Evolutionary conservation across 345 rosid species (phyloP), one percentile per base, ranked within the genome.

Genomic region (Conringia planisiliqua): DNA sequence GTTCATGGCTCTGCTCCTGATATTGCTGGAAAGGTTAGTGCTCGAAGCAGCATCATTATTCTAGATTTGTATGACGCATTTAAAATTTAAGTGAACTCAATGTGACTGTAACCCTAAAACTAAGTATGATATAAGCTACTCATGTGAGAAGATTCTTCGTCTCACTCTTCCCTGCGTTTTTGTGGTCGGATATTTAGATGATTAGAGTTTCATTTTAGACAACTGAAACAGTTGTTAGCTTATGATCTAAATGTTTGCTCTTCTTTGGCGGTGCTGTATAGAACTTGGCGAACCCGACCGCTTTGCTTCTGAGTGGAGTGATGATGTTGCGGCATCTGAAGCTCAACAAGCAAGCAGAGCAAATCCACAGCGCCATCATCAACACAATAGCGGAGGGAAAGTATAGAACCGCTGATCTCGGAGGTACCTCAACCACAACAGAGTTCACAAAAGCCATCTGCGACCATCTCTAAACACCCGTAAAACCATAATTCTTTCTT

Each of bases 1-100:
- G 99, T 95, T 6, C 99, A 95, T 72, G 98, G 98, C 61, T 95
- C 99, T 66, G 99, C 98, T 40, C 99, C 99, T 71, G 98, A 95
- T 81, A 95, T 95, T 72, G 96, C 99, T 17, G 98, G 99, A 73
- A 95, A 90, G 87, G 97, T 95, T 82, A 72, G 89, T 77, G 75
- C 72, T 71, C 17, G 5, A 71, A 29, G 8, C 71, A 20, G 13
- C 70, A 51, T 51, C 17, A 13, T 38, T 38, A 13, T 38, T 38
- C 36, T 24, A 48, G 30, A 16, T 56, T 39, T 40, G 43, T 50
- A 1, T 39, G 39, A 36, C 9, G 50, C 76, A 62, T 71, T 26
- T 38, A 4, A 17, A 16, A 48, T 18, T 6, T 20, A 51, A 62
- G 44, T 38, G 24, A 62, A 42, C 22, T 51, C 48, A 51, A 18